Conservation (phyloP, 257 asterid genomes). For the Sherardia arvensis region DNA sequence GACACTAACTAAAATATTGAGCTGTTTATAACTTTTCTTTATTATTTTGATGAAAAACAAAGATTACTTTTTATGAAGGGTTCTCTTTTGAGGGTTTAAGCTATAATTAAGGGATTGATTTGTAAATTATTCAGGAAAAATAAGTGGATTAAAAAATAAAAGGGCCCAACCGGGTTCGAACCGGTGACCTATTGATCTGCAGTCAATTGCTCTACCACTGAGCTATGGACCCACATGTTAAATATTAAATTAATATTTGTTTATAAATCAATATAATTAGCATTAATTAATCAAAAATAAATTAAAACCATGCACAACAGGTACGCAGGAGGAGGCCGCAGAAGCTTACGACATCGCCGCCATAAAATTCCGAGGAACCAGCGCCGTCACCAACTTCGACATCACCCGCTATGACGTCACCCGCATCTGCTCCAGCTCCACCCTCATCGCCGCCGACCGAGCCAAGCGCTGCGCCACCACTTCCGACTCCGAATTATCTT, state of each 20-base stretch:
- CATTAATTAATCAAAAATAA: too few relatives aligned
- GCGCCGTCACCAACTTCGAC: constrained; percentile 79
- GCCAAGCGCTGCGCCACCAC: constrained; percentile 33
- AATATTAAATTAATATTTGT: too few relatives aligned
- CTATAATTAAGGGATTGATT: too few relatives aligned
- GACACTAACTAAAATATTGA: too few relatives aligned
- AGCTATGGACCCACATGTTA: constrained; percentile 35
- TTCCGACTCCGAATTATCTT: constrained; percentile 34
- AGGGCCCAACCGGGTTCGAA: constrained; percentile 29
- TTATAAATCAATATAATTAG: too few relatives aligned
- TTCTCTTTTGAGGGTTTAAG: too few relatives aligned
- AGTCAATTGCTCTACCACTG: constrained; percentile 28
- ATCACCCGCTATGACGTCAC: constrained; percentile 63
- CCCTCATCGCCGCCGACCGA: constrained; percentile 58
- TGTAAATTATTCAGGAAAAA: too few relatives aligned
- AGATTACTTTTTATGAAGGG: too few relatives aligned
- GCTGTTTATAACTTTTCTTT: too few relatives aligned
- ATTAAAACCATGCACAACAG: too few relatives aligned
- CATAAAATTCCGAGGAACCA: constrained; percentile 68
- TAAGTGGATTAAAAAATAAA: too few relatives aligned
- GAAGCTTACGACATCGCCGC: constrained; percentile 88
- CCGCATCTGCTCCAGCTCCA: constrained; percentile 68
- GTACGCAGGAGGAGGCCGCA: constrained; percentile 91
- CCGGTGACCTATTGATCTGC: constrained; percentile 24
- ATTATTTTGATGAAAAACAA: too few relatives aligned